These are phyloP conservation scores for Picea sitchensis DNA, from an alignment of 75 land plant species.

Conservation along the genomic window DNA sequence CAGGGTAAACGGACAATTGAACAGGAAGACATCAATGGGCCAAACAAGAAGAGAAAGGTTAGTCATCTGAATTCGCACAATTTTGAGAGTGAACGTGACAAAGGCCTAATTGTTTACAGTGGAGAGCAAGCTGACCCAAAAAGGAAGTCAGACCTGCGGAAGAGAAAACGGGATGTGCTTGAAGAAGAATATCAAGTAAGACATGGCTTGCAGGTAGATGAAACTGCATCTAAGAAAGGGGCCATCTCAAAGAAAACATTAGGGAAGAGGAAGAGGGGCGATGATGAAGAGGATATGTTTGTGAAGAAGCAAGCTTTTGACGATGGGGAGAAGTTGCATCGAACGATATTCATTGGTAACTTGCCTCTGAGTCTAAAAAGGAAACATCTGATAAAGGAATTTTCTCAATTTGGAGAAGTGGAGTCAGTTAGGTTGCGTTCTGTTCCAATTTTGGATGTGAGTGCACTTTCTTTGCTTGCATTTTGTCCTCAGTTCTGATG, in stretches of 20 bases:
- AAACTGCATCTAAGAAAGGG: constrained; percentile 21
- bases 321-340: constrained; percentile 70
- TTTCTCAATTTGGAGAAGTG: constrained; percentile 70
- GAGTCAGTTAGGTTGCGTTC: constrained; percentile 92
- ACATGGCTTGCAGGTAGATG: constrained; percentile 5
- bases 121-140: not conserved
- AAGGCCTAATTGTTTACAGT: not conserved
- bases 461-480: constrained; percentile 15
- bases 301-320: constrained; percentile 55
- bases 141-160: constrained; percentile 24
- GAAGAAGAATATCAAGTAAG: constrained; percentile 50
- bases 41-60: not conserved
- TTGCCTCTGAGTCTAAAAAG: constrained; percentile 73
- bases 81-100: not conserved
- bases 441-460: constrained; percentile 80
- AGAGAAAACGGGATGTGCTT: constrained; percentile 58
- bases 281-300: constrained; percentile 31
- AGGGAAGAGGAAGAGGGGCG: constrained; percentile 33
- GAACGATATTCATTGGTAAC: constrained; percentile 96
- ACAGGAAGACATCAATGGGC: not conserved
- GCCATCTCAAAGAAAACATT: constrained; percentile 13
- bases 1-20: not conserved
- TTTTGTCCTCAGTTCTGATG: not conserved
- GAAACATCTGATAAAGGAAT: constrained; percentile 72
- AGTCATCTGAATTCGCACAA: not conserved